Percentiles rank a stretch among this genome's conserved stretches.
Conservation (phyloP, 495 filamentous ascomycete species). For the Hypomontagnella monticulosa region DNA sequence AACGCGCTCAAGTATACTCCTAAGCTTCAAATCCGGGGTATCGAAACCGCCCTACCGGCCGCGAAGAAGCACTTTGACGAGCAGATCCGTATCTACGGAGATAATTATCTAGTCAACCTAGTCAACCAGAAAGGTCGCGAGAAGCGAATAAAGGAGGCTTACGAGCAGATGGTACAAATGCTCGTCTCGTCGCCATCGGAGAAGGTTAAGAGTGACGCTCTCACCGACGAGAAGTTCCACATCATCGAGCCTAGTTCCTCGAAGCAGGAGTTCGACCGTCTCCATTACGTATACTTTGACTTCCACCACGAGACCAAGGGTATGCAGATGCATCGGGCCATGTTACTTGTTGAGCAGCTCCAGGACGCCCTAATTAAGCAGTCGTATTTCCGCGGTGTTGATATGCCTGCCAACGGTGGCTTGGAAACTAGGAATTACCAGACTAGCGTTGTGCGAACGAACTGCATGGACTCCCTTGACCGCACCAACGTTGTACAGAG, state of each 20-base stretch:
- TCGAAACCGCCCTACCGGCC: conserved; percentile 81
- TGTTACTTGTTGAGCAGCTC: conserved; percentile 83
- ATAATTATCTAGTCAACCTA: conserved; percentile 95
- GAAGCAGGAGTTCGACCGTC: conserved; percentile 73
- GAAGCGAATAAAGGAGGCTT: conserved; percentile 84
- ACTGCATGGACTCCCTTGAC: conserved; percentile 99
- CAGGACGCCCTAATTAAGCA: conserved; percentile 74
- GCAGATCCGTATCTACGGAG: conserved; percentile 90
- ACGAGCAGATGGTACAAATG: conserved; percentile 83
- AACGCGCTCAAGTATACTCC: conserved; percentile 91
- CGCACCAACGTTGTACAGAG: conserved; percentile 97
- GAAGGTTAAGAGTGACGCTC: conserved; percentile 61
- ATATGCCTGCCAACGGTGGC: conserved; percentile 78
- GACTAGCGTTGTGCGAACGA: conserved; percentile 89
- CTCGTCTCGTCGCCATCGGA: conserved; percentile 76
- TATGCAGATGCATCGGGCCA: conserved; percentile 89
- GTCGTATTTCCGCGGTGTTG: conserved; percentile 91
- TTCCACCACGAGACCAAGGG: conserved; percentile 98
- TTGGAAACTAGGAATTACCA: conserved; percentile 83
- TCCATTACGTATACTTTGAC: conserved; percentile 98
- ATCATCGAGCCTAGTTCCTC: conserved; percentile 69
- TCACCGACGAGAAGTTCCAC: conserved; percentile 81
- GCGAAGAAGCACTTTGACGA: conserved; percentile 89
- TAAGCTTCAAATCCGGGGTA: conserved; percentile 82
- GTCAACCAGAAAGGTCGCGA: conserved; percentile 96